Evolutionary conservation across 768 basidiomycete species (phyloP), one percentile per base, ranked within the genome.

Genomic region (Boletus fagicola): DNA sequence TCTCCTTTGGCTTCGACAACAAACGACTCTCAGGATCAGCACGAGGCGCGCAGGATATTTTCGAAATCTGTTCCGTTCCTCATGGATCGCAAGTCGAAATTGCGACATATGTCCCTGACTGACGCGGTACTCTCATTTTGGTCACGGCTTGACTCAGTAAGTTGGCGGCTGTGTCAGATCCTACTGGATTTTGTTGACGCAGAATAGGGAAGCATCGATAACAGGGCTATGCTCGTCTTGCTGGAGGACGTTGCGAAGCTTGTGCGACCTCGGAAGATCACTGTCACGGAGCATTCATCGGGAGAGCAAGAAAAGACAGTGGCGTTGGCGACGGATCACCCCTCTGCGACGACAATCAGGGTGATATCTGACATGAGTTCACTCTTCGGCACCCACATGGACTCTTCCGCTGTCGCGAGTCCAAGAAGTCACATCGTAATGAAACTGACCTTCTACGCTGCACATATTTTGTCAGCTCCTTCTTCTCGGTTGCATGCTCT

Each of bases 361-460:
- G 72, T 24, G 45, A 55, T 72, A 22, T 69, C 72, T 4, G 71
- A 74, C 51, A 31, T 64, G 3, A 51, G 49, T n/a, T 33, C 50
- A 33, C 61, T 74, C 20, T 74, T 72, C 45, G 30, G 53, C 35
- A 13, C 26, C 31, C 13, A 2, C 24, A 20, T 26, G 35, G 51
- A 55, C 30, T 44, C 60, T 51, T 35, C 48, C 20, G 22, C 18
- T 46, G 50, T 20, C 11, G n/a, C 54, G 30, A 20, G 36, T 35
- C 60, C 46, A 49, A 49, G 24, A 66, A 45, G 61, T 50, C 81
- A 80, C 62, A 69, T 82, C 49, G 68, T 76, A 10, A 83, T 83
- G 62, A 92, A 90, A 72, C 62, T 91, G 26, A 69, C 77, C 15
- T 92, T 87, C 72, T 92, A 92, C 60, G 83, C 83, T 5, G 87